phyloP scores from a whole-genome alignment of 257 asterid species.

The Solanum pennellii region DNA sequence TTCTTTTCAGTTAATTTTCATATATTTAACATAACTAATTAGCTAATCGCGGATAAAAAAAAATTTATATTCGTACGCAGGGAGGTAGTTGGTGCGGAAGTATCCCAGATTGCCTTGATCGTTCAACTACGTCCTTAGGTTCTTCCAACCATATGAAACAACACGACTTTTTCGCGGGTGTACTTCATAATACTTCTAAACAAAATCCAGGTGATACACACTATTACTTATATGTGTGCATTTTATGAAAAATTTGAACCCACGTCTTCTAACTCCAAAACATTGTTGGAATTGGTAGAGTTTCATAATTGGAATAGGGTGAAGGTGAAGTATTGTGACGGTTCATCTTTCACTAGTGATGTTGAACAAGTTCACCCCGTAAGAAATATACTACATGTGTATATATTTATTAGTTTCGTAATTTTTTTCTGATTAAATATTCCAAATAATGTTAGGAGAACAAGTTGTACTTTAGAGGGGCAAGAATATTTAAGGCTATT shows the following conservation, averaged over 20 bases:
- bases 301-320: constrained; percentile 73
- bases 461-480: constrained; percentile 1
- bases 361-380: constrained; percentile 58
- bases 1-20: background rate
- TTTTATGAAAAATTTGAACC: background rate
- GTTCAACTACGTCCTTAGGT: constrained; percentile 29
- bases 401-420: background rate
- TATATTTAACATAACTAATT: background rate
- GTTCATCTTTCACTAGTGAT: constrained; percentile 69
- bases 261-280: background rate
- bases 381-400: background rate
- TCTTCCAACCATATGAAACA: constrained; percentile 43
- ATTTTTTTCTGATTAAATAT: background rate
- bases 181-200: constrained; percentile 39
- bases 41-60: background rate
- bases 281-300: constrained; percentile 13
- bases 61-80: constrained; percentile 6
- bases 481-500: constrained; percentile 17
- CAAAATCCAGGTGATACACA: constrained; percentile 53
- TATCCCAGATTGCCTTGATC: constrained; percentile 31
- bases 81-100: constrained; percentile 91
- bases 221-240: background rate
- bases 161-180: constrained; percentile 38
- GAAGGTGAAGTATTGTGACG: constrained; percentile 76
- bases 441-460: background rate